Evolutionary conservation across 2,329 filamentous ascomycete genomes (phyloP).

Genomic region (Talaromyces marneffei): DNA sequence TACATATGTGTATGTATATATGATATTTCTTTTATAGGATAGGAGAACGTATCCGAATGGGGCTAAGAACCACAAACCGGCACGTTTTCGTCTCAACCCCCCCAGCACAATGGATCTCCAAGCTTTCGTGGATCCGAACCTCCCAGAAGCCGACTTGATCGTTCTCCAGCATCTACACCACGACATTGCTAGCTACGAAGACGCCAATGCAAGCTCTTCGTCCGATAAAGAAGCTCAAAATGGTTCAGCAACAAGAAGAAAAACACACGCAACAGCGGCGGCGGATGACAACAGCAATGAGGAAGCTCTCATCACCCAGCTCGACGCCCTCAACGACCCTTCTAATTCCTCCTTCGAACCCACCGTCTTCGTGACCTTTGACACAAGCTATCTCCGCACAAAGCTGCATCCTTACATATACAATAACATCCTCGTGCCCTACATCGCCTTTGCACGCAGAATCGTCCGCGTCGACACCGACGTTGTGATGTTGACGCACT

Average conservation of each 20-base stretch:
- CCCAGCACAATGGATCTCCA: slow-evolving; percentile 8
- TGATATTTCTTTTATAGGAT: neutral
- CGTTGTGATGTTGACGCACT: slow-evolving; percentile 71
- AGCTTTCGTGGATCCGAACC: slow-evolving; percentile 9
- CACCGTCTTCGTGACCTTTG: slow-evolving; percentile 51
- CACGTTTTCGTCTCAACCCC: neutral
- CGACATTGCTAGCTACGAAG: slow-evolving; percentile 3
- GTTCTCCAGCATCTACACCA: slow-evolving; percentile 12
- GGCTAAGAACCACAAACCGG: neutral
- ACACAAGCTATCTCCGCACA: slow-evolving; percentile 41
- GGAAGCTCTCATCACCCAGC: slow-evolving; percentile 36
- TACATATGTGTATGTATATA: too few relatives aligned
- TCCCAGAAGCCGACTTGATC: slow-evolving; percentile 9
- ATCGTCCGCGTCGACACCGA: slow-evolving; percentile 63
- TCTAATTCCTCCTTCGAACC: slow-evolving; percentile 46
- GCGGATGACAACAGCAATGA: slow-evolving; percentile 8
- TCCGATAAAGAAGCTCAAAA: neutral
- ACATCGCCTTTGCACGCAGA: slow-evolving; percentile 50
- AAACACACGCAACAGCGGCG: neutral
- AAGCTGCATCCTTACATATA: slow-evolving; percentile 31
- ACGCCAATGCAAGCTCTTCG: neutral
- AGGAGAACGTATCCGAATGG: neutral
- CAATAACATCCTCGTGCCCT: slow-evolving; percentile 53
- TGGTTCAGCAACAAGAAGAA: neutral
- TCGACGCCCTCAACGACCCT: slow-evolving; percentile 48